A percentile compares a stretch with the other conserved stretches of the same genome.
These are phyloP conservation scores for Arxiozyma slooffiae DNA, from an alignment of 1,139 yeast species.

Conservation along the genomic window DNA sequence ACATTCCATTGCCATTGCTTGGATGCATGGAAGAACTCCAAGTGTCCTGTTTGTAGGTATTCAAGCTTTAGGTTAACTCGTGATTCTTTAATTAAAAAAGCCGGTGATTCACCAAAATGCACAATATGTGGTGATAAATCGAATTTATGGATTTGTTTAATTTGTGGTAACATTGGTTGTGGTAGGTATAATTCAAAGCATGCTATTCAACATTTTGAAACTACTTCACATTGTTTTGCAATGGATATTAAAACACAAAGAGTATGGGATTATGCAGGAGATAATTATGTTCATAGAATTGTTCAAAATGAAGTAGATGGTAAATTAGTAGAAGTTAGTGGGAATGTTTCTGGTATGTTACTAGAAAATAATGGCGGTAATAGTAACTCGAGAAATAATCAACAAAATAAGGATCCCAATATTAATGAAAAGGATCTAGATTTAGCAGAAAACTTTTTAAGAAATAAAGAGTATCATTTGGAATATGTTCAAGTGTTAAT, in stretches of 20 bases:
- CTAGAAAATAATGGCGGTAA: neutral
- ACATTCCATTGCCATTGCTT: conserved; percentile 88
- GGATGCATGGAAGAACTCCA: conserved; percentile 82
- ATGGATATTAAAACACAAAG: conserved; percentile 81
- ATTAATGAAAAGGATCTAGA: conserved; percentile 17
- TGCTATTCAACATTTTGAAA: conserved; percentile 70
- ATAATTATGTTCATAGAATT: conserved; percentile 78
- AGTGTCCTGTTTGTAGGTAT: conserved; percentile 87
- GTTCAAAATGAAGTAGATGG: conserved; percentile 82
- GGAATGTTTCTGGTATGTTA: neutral
- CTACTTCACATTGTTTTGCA: conserved; percentile 80
- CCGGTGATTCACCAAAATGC: conserved; percentile 30
- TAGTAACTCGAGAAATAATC: neutral
- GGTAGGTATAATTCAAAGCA: conserved; percentile 84
- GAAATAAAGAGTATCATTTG: conserved; percentile 49
- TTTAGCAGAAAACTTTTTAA: conserved; percentile 30
- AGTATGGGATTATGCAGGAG: conserved; percentile 95
- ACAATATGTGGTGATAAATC: conserved; percentile 47
- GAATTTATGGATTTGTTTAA: conserved; percentile 81
- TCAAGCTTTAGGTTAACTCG: conserved; percentile 36
- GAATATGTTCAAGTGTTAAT: conserved; percentile 74
- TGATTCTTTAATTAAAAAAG: conserved; percentile 27
- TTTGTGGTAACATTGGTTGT: conserved; percentile 86
- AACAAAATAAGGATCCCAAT: neutral
- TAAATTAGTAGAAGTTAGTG: conserved; percentile 59